Evolutionary conservation across 352 stramenopile genomes (phyloP).

Genomic region (Globisporangium nodosum): DNA sequence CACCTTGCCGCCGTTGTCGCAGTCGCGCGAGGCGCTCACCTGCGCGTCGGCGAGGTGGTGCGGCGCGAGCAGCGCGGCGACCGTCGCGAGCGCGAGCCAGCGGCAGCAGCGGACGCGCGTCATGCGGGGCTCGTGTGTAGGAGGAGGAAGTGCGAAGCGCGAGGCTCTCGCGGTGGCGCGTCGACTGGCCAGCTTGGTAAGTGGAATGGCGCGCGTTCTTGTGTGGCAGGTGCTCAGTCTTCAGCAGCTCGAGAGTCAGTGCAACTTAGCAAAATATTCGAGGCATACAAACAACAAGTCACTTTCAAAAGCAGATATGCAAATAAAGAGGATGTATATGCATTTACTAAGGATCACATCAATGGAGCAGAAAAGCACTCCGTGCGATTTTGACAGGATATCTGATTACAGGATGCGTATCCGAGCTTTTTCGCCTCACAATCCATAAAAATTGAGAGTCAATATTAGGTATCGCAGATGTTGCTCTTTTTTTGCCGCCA

Average conservation of each 20-base stretch:
- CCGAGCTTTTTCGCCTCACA: too few species aligned
- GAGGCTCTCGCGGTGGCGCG: background rate
- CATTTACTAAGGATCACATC: background rate
- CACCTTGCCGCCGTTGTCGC: constrained; percentile 29
- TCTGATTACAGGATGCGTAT: background rate
- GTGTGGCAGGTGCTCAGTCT: background rate
- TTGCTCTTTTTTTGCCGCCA: too few species aligned
- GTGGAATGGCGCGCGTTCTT: background rate
- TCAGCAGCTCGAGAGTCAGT: background rate
- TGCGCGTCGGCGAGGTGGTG: background rate
- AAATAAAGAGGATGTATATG: too few species aligned
- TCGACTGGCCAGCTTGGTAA: background rate
- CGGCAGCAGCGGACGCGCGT: background rate
- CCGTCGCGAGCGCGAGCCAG: constrained; percentile 4
- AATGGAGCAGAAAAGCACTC: background rate
- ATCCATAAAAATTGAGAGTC: too few species aligned
- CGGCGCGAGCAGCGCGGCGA: background rate
- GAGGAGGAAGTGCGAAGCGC: background rate
- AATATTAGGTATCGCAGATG: too few species aligned
- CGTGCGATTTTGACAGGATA: background rate
- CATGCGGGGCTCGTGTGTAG: background rate
- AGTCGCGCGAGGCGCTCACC: constrained; percentile 8
- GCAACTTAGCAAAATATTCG: background rate
- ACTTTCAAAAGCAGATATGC: background rate
- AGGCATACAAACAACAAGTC: background rate